Evolutionary conservation across 148 eudicot species (phyloP), one percentile per base, ranked within the genome.

Genomic region (Dysphania ambrosioides): DNA sequence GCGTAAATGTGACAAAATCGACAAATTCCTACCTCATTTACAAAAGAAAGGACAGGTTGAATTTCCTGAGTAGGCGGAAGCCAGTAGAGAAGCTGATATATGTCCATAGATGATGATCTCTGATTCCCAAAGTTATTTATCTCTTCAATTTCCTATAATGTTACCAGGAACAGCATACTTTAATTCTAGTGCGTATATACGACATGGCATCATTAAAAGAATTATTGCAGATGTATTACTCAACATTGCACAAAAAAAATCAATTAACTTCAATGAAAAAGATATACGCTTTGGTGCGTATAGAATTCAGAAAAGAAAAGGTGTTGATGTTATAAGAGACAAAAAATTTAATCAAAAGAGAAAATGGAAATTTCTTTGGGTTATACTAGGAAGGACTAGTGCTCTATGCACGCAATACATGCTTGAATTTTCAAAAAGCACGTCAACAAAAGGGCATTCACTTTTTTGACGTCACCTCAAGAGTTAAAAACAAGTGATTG

Each of bases 31-130:
- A 79, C 82, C 90, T 90, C 97, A 70, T 79, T 73, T 40, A 84
- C 56, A 55, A 82, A 77, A 59, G 89, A 79, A 66, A 89, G 72
- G 75, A 86, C 82, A 15, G 89, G 90, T 61, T 82, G 80, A 74
- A 83, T 42, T 59, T 85, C 88, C 68, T 56, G 87, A 66, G 85
- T 74, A 63, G 91, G 78, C 68, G 79, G 73, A 74, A 87, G 76
- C 69, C 76, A 84, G 75, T 74, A 41, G 66, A 82, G 79, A 65
- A 85, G 80, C 76, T 74, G 27, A 10, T 83, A 81, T 73, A 72
- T 87, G 67, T 75, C 82, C 8, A 6, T 23, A 13, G 56, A 30
- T 63, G 74, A 35, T 42, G 75, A 24, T 41, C 51, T 64, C 32
- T 15, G 75, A 68, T 29, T 70, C 58, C 56, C 26, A 26, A n/a